Evolutionary conservation across 306 rosid genomes (phyloP).

Genomic region (Carpinus viminea): DNA sequence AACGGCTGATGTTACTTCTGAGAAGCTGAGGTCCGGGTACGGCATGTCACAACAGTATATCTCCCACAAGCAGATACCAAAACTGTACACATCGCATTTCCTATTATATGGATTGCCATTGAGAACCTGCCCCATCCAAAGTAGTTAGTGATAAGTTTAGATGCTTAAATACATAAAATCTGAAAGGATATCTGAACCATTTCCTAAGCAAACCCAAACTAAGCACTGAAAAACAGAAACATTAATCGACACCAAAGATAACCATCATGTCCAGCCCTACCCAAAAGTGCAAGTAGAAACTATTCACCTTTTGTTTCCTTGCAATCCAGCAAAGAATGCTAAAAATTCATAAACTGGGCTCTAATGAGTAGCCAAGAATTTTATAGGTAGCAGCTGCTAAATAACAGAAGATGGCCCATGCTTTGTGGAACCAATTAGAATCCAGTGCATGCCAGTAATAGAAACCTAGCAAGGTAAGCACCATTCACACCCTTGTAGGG

Average conservation of each 20-base stretch:
- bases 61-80: constrained; percentile 97
- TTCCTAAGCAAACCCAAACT: constrained; percentile 22
- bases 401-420: neutral
- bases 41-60: constrained; percentile 99
- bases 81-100: constrained; percentile 94
- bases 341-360: neutral
- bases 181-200: constrained; percentile 18
- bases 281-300: constrained; percentile 13
- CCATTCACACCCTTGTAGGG: constrained; percentile 15
- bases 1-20: constrained; percentile 94
- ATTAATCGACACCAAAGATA: constrained; percentile 3
- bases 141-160: constrained; percentile 30
- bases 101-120: constrained; percentile 93
- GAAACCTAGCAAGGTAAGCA: constrained; percentile 1
- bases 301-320: neutral
- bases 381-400: neutral
- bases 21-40: constrained; percentile 95
- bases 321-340: neutral
- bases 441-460: constrained; percentile 3
- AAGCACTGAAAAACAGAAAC: constrained; percentile 1
- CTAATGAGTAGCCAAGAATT: neutral
- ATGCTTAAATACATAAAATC: constrained; percentile 17
- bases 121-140: constrained; percentile 69
- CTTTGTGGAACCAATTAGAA: constrained; percentile 1
- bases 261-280: constrained; percentile 12